phyloP scores from a whole-genome alignment of 2,329 filamentous ascomycete genomes.

The Alternaria ventricosa region DNA sequence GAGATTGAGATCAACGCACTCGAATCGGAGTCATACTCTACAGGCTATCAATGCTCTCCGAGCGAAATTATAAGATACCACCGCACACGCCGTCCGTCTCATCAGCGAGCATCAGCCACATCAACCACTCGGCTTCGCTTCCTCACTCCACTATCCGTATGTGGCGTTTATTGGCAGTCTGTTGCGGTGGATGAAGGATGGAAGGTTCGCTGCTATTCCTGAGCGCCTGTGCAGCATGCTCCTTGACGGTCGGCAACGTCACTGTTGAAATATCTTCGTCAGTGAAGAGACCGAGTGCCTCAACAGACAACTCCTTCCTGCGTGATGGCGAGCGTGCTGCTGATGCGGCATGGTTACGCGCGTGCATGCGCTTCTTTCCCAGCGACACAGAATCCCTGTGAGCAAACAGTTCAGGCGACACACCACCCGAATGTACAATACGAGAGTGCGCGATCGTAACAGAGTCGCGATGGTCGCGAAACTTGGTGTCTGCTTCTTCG shows the following conservation, averaged over 20 bases:
- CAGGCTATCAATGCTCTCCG: not conserved
- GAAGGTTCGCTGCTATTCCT: slow-evolving; percentile 13
- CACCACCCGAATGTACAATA: slow-evolving; percentile 22
- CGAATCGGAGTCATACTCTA: not conserved
- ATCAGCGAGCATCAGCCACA: not conserved
- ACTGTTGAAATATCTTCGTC: not conserved
- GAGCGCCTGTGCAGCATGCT: slow-evolving; percentile 16
- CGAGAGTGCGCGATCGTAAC: slow-evolving; percentile 37
- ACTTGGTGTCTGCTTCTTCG: slow-evolving; percentile 35
- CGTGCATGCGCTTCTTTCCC: slow-evolving; percentile 39
- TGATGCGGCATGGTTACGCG: slow-evolving; percentile 21
- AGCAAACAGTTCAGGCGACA: slow-evolving; percentile 29
- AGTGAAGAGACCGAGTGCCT: not conserved
- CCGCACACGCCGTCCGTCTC: not conserved
- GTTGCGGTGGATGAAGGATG: slow-evolving; percentile 6
- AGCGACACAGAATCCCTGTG: slow-evolving; percentile 29
- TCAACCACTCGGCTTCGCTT: not conserved
- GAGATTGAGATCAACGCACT: not conserved
- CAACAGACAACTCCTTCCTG: not conserved
- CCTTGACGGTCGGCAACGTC: slow-evolving; percentile 7
- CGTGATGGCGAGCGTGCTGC: not conserved
- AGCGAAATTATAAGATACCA: not conserved
- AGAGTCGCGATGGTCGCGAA: slow-evolving; percentile 43
- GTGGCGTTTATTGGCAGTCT: slow-evolving; percentile 8
- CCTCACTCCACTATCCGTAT: slow-evolving; percentile 27